Conservation (phyloP, 192 early-diverging fungal genomes). For the Coemansia aciculifera region DNA sequence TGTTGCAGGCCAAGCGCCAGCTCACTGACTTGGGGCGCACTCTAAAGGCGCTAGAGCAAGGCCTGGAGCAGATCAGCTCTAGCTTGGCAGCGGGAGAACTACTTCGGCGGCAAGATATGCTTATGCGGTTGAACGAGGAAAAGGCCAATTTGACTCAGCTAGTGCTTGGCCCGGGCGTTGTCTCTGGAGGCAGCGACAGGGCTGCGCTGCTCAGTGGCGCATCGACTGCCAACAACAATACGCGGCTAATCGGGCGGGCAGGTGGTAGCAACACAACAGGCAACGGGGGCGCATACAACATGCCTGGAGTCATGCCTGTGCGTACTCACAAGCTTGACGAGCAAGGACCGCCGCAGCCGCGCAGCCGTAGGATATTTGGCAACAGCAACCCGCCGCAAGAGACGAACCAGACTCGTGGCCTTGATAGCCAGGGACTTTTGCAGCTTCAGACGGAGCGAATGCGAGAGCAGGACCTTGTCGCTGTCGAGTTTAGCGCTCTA, state of each 20-base stretch:
- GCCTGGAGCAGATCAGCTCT: conserved; percentile 38
- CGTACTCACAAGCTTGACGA: conserved; percentile 21
- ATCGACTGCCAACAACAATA: conserved; percentile 12
- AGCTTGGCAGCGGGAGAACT: conserved; percentile 67
- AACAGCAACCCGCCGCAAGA: conserved; percentile 65
- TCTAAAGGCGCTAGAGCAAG: conserved; percentile 57
- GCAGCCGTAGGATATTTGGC: conserved; percentile 70
- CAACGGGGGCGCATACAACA: conserved; percentile 9
- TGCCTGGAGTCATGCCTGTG: conserved; percentile 35
- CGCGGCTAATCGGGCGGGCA: conserved; percentile 36
- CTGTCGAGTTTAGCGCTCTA: conserved; percentile 73
- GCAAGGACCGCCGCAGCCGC: conserved; percentile 24
- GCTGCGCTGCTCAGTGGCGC: conserved; percentile 35
- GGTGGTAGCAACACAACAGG: conserved; percentile 19
- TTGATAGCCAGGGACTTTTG: conserved; percentile 76
- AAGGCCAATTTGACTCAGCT: conserved; percentile 63
- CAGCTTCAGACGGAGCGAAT: conserved; percentile 76
- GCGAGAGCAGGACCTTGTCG: conserved; percentile 77
- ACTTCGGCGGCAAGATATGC: conserved; percentile 74
- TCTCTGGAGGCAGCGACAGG: conserved; percentile 30
- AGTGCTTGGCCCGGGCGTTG: conserved; percentile 48
- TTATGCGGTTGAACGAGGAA: conserved; percentile 72
- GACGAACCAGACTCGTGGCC: conserved; percentile 74
- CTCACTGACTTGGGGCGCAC: conserved; percentile 59
- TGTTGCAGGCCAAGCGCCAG: conserved; percentile 75